phyloP scores from a whole-genome alignment of 257 asterid genomes.

The Datura wrightii region DNA sequence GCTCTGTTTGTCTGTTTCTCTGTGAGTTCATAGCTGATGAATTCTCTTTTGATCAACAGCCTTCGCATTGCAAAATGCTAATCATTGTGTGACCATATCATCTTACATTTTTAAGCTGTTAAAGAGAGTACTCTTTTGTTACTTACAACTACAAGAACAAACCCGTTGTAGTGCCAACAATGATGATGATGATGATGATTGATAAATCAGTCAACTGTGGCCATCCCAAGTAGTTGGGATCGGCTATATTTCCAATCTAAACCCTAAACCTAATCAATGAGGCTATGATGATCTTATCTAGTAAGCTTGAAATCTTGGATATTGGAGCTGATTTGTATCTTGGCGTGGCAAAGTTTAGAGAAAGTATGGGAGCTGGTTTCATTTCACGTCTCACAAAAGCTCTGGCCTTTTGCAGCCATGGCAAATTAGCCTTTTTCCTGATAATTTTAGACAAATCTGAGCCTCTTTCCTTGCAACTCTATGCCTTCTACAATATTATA shows the following conservation, averaged over 20 bases:
- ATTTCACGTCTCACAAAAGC: neutral
- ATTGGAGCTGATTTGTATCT: slow-evolving; percentile 1
- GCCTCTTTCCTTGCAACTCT: neutral
- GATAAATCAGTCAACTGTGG: neutral
- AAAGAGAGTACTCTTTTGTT: neutral
- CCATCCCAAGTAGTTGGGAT: neutral
- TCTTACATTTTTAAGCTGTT: neutral
- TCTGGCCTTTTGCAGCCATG: neutral
- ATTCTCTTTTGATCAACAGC: neutral
- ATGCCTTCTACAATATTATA: neutral
- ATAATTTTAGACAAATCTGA: neutral
- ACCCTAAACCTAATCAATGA: neutral
- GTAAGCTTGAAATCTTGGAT: neutral
- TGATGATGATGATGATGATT: neutral
- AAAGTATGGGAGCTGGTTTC: neutral
- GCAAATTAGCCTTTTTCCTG: neutral
- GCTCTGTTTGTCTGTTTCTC: neutral
- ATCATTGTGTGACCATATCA: neutral
- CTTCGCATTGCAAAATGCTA: neutral
- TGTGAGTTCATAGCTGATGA: neutral
- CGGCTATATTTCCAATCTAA: neutral
- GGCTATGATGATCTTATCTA: slow-evolving; percentile 26
- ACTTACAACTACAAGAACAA: neutral
- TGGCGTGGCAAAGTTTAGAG: slow-evolving; percentile 4
- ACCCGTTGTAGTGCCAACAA: neutral